Evolutionary conservation across 2,329 filamentous ascomycete genomes (phyloP).

Genomic region (Aspergillus niger): DNA sequence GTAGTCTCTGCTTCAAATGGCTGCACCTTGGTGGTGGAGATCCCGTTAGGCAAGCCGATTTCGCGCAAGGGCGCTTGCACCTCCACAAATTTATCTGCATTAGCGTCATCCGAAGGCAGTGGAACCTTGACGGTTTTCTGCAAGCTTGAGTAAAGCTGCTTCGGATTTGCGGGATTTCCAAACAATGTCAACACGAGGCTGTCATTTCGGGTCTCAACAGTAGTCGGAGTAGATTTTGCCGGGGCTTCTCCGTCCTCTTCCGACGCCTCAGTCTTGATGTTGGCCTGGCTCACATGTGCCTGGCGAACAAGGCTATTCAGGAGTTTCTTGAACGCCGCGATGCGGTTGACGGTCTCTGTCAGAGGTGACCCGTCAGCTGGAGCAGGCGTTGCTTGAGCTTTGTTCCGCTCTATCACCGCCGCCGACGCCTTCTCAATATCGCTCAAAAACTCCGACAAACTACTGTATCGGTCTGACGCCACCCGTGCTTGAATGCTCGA

Average conservation of each 20-base stretch:
- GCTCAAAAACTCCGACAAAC: constrained; percentile 44
- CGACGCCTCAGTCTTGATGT: constrained; percentile 36
- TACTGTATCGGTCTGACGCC: constrained; percentile 40
- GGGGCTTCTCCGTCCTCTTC: constrained; percentile 41
- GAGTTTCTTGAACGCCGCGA: constrained; percentile 62
- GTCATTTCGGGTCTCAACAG: constrained; percentile 50
- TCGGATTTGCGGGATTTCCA: constrained; percentile 71
- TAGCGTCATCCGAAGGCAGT: constrained; percentile 40
- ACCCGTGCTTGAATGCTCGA: constrained; percentile 44
- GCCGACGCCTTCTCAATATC: constrained; percentile 46
- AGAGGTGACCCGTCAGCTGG: constrained; percentile 30
- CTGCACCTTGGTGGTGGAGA: constrained; percentile 68
- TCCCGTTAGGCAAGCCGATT: constrained; percentile 70
- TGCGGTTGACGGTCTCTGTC: constrained; percentile 46
- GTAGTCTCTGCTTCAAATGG: constrained; percentile 48
- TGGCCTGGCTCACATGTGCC: constrained; percentile 54
- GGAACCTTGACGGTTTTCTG: constrained; percentile 52
- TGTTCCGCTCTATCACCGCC: constrained; percentile 41
- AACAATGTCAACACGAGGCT: constrained; percentile 72
- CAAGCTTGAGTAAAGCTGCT: constrained; percentile 84
- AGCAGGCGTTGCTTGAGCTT: constrained; percentile 31
- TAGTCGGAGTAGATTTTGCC: constrained; percentile 36
- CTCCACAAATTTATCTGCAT: constrained; percentile 39
- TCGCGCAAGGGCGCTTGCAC: constrained; percentile 60
- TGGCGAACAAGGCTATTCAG: constrained; percentile 64